Conservation (phyloP, 2,329 filamentous ascomycete species). For the Hypomyces rosellus region DNA sequence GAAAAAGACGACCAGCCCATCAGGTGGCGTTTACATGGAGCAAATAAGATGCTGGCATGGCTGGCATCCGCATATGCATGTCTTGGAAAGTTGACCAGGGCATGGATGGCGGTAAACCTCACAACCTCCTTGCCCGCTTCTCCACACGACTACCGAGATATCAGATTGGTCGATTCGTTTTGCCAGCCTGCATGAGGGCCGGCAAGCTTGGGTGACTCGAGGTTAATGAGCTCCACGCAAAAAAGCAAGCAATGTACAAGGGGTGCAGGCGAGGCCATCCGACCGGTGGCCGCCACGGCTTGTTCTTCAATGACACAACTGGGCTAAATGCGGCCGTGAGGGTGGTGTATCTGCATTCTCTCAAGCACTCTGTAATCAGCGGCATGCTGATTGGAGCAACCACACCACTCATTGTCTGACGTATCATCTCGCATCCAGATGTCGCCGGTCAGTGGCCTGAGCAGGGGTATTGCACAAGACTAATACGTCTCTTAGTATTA, state of each 20-base stretch:
- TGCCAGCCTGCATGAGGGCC: constrained; percentile 1
- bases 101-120: neutral
- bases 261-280: neutral
- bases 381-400: too few relatives aligned
- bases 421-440: too few relatives aligned
- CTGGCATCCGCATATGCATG: constrained; percentile 9
- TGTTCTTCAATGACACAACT: too few relatives aligned
- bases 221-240: neutral
- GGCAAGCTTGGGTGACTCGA: constrained; percentile 3
- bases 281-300: too few relatives aligned
- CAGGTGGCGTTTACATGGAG: neutral
- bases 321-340: too few relatives aligned
- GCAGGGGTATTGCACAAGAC: too few relatives aligned
- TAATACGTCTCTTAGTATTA: too few relatives aligned
- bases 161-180: constrained; percentile 7
- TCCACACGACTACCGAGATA: constrained; percentile 4
- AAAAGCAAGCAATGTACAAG: neutral
- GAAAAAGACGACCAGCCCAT: constrained; percentile 5
- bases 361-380: too few relatives aligned
- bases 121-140: neutral
- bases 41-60: constrained; percentile 7
- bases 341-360: too few relatives aligned
- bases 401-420: too few relatives aligned
- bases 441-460: too few relatives aligned
- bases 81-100: constrained; percentile 9